Evolutionary conservation across 2,329 filamentous ascomycete genomes (phyloP), one percentile per base, ranked within the genome.

Genomic region (Coccinonectria pachysandricola): DNA sequence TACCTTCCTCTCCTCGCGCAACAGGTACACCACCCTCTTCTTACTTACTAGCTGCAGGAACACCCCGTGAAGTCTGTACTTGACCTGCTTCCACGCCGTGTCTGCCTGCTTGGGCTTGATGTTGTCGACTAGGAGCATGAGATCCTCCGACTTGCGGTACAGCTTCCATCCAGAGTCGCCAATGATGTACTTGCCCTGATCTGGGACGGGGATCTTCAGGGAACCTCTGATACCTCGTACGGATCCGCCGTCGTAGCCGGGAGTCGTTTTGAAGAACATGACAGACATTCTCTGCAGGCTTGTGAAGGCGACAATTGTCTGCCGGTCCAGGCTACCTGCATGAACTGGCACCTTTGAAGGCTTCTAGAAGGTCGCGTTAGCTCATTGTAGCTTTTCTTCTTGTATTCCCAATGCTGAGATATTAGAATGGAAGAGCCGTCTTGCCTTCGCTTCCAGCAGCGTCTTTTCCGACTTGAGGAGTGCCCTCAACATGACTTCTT

Each of bases 41-140:
- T 28, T 23, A 17, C 15, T 21, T n/a, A 19, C 20, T 7, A 12
- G 26, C 15, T 11, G 16, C 21, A 28, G 16, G 9, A 28, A 19
- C 4, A 28, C 15, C 6, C 26, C 21, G 14, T 28, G 26, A 11
- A 15, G 8, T 21, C 8, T 13, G 4, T 12, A 16, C 7, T 23
- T 27, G 15, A 23, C 17, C 7, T 15, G 26, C 9, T 23, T 23
- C 21, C 26, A 28, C 11, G 9, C 15, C 7, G 15, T 16, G 6
- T 19, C 23, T 5, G 11, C 12, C 14, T 15, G 15, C 6, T 5
- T 28, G 12, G 20, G 20, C 10, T 12, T 11, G 11, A 27, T 13
- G 25, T 27, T 27, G 13, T 22, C 25, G 19, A 15, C 19, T 16
- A 18, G 15, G 7, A 27, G 7, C 25, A 27, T 22, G 13, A 12